Percentiles rank a stretch among this genome's conserved stretches.
These are phyloP conservation scores for Russula compacta DNA, from an alignment of 768 basidiomycete genomes.

Conservation along the genomic window DNA sequence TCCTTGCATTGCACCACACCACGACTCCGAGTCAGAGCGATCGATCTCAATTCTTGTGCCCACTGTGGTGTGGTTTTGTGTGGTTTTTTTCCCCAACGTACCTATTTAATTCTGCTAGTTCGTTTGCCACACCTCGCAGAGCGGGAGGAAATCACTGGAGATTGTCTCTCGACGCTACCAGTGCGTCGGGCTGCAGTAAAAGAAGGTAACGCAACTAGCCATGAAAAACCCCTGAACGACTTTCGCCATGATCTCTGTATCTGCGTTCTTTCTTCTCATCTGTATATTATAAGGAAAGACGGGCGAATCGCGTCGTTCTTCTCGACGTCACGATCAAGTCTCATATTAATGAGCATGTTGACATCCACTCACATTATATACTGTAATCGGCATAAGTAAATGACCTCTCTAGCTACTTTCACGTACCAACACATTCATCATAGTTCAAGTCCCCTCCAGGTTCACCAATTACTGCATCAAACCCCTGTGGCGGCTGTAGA, in stretches of 20 bases:
- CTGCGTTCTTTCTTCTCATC: neutral
- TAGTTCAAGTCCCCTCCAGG: slow-evolving; percentile 24
- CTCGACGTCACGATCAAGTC: neutral
- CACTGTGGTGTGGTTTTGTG: no score
- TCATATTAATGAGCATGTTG: neutral
- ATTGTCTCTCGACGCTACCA: no score
- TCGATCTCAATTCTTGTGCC: no score
- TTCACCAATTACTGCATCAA: slow-evolving; percentile 23
- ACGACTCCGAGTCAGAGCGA: no score
- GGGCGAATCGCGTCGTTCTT: slow-evolving; percentile 24
- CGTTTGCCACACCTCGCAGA: no score
- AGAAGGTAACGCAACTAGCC: no score
- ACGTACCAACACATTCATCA: slow-evolving; percentile 24
- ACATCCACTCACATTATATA: slow-evolving; percentile 17
- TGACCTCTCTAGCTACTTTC: neutral
- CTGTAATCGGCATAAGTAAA: slow-evolving; percentile 1
- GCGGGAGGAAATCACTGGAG: no score
- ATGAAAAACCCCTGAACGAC: no score
- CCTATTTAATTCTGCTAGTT: no score
- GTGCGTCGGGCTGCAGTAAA: no score
- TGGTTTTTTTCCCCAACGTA: no score
- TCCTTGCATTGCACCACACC: no score
- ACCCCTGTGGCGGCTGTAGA: slow-evolving; percentile 20
- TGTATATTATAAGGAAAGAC: slow-evolving; percentile 21
- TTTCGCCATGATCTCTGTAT: neutral